A percentile compares a stretch with the other conserved stretches of the same genome.
Conservation (phyloP, 345 rosid genomes). For the Trapa bicornis region DNA sequence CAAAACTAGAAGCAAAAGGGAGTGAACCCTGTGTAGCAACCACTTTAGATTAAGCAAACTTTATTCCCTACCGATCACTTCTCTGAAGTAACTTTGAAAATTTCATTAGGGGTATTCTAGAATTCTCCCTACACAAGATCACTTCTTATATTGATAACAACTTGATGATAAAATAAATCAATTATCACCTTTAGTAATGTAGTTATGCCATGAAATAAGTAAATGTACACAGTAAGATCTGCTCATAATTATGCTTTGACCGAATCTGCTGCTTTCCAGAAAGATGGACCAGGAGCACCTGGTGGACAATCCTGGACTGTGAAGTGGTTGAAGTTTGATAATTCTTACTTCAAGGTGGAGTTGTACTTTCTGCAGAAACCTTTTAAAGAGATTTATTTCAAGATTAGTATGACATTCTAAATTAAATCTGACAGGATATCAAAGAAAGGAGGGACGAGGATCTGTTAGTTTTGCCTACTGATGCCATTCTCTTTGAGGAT, state of each 20-base stretch:
- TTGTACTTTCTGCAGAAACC: not conserved
- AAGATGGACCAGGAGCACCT: constrained; percentile 91
- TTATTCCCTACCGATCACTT: not conserved
- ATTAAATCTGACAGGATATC: constrained; percentile 39
- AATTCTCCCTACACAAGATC: too few relatives aligned
- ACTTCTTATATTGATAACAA: not conserved
- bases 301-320: constrained; percentile 98
- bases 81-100: not conserved
- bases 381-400: not conserved
- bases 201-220: not conserved
- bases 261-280: constrained; percentile 32
- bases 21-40: not conserved
- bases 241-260: not conserved
- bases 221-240: not conserved
- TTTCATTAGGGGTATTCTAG: too few relatives aligned
- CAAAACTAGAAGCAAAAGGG: not conserved
- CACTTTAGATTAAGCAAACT: not conserved
- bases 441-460: constrained; percentile 70
- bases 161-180: not conserved
- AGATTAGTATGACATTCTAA: not conserved
- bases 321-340: constrained; percentile 91
- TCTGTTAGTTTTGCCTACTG: constrained; percentile 79
- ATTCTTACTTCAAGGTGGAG: constrained; percentile 87
- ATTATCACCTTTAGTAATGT: not conserved
- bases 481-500: constrained; percentile 81